phyloP scores from a whole-genome alignment of 352 stramenopile genomes.

The Plasmopara halstedii region DNA sequence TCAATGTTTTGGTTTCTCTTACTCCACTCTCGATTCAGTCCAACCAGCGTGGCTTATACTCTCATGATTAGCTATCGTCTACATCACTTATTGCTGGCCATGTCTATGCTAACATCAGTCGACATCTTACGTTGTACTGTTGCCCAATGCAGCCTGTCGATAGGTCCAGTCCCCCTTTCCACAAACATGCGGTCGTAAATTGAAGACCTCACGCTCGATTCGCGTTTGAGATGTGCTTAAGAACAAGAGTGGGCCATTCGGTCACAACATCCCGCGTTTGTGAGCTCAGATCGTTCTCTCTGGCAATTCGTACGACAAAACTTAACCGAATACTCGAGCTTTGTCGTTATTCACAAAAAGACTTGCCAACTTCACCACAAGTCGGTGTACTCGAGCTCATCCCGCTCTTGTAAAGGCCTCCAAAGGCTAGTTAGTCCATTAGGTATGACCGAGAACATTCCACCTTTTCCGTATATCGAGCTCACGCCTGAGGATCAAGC shows the following conservation, averaged over 20 bases:
- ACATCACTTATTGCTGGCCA: neutral
- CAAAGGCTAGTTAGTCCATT: constrained; percentile 1
- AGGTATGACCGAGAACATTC: constrained; percentile 23
- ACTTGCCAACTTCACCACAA: constrained; percentile 19
- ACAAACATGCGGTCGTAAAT: constrained; percentile 13
- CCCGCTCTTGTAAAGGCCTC: neutral
- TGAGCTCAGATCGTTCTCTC: constrained; percentile 18
- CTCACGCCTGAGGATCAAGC: constrained; percentile 27
- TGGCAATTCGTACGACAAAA: constrained; percentile 11
- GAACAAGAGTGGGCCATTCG: constrained; percentile 23
- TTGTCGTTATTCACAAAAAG: constrained; percentile 21
- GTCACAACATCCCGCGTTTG: constrained; percentile 21
- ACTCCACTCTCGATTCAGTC: neutral
- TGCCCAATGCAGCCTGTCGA: constrained; percentile 1
- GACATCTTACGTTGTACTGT: neutral
- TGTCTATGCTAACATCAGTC: neutral
- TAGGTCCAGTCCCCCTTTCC: constrained; percentile 1
- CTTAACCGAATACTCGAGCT: constrained; percentile 6
- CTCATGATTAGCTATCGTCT: neutral
- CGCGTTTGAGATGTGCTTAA: constrained; percentile 20
- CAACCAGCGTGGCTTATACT: neutral
- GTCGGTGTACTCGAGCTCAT: constrained; percentile 3
- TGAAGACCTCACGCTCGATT: constrained; percentile 17
- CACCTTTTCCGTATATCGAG: constrained; percentile 28
- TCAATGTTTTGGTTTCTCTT: neutral